Percentiles rank a stretch among this genome's conserved stretches.
phyloP scores from a whole-genome alignment of 495 filamentous ascomycete genomes.

The Xanthoparmelia taractica region DNA sequence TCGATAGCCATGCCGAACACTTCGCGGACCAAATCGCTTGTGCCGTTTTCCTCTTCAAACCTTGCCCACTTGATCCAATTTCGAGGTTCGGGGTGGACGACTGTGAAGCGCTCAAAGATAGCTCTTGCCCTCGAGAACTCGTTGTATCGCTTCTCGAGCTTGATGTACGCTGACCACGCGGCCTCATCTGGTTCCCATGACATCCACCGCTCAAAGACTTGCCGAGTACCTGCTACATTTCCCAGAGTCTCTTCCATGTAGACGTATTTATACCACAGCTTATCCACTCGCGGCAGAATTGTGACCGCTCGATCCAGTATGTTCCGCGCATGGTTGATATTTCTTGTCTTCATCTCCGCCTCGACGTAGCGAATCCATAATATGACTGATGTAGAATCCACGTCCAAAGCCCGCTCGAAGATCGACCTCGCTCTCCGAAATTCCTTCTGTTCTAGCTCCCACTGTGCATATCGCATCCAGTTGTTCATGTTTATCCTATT shows the following conservation, averaged over 20 bases:
- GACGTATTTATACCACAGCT: conserved; percentile 98
- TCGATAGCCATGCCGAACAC: conserved; percentile 88
- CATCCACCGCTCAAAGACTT: conserved; percentile 98
- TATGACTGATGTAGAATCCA: conserved; percentile 75
- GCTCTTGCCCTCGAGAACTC: conserved; percentile 78
- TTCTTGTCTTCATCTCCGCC: conserved; percentile 90
- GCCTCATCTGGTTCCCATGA: conserved; percentile 94
- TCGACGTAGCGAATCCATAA: conserved; percentile 88
- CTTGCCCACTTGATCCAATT: conserved; percentile 99
- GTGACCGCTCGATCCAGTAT: conserved; percentile 91
- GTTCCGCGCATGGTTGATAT: conserved; percentile 96
- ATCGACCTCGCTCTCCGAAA: conserved; percentile 91
- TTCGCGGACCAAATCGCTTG: conserved; percentile 81
- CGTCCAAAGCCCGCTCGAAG: conserved; percentile 92
- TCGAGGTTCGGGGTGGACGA: conserved; percentile 87
- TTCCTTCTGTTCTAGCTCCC: conserved; percentile 98
- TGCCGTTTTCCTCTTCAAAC: conserved; percentile 93
- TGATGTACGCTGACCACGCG: conserved; percentile 93
- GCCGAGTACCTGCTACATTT: conserved; percentile 84
- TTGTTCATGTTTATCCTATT: conserved; percentile 96
- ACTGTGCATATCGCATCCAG: conserved; percentile 96
- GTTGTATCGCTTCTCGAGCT: conserved; percentile 88
- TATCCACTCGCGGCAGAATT: conserved; percentile 81
- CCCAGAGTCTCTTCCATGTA: conserved; percentile 97
- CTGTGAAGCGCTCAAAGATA: conserved; percentile 84